Evolutionary conservation across 768 basidiomycete genomes (phyloP).

Genomic region (Termitomyces eurrhizus): DNA sequence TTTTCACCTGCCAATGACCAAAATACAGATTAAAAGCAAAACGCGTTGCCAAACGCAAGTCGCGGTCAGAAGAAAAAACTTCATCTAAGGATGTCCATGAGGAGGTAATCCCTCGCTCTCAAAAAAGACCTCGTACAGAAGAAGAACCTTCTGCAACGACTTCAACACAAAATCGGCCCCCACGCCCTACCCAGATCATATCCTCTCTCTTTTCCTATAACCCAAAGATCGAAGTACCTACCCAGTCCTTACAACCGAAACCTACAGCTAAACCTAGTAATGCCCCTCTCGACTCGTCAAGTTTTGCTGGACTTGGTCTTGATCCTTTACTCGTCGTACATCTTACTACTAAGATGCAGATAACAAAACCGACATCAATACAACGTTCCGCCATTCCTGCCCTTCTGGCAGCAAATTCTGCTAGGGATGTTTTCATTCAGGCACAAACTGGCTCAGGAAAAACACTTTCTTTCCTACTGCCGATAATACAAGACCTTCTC

Average conservation of each 20-base stretch:
- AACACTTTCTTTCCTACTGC: constrained; percentile 89
- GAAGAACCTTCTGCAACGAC: constrained; percentile 19
- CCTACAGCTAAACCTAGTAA: constrained; percentile 60
- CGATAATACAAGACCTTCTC: constrained; percentile 92
- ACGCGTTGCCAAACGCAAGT: constrained; percentile 61
- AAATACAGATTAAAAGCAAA: constrained; percentile 66
- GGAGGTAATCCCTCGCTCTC: constrained; percentile 29
- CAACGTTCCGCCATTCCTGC: constrained; percentile 76
- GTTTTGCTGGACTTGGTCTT: constrained; percentile 80
- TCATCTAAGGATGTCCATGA: constrained; percentile 10
- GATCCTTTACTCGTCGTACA: constrained; percentile 78
- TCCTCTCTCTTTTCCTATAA: constrained; percentile 90
- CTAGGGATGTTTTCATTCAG: constrained; percentile 87
- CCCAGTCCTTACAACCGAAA: constrained; percentile 21
- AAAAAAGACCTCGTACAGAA: constrained; percentile 38
- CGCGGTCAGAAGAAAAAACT: constrained; percentile 31
- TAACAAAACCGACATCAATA: constrained; percentile 85
- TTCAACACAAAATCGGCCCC: constrained; percentile 20
- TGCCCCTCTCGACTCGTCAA: constrained; percentile 78
- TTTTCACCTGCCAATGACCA: constrained; percentile 15
- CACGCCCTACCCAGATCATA: constrained; percentile 58
- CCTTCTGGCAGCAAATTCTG: constrained; percentile 32
- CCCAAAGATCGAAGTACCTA: constrained; percentile 55
- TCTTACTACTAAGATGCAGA: constrained; percentile 73
- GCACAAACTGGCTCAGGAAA: constrained; percentile 98